These are phyloP conservation scores for Priceomyces haplophilus DNA, from an alignment of 805 yeast genomes.

Conservation along the genomic window DNA sequence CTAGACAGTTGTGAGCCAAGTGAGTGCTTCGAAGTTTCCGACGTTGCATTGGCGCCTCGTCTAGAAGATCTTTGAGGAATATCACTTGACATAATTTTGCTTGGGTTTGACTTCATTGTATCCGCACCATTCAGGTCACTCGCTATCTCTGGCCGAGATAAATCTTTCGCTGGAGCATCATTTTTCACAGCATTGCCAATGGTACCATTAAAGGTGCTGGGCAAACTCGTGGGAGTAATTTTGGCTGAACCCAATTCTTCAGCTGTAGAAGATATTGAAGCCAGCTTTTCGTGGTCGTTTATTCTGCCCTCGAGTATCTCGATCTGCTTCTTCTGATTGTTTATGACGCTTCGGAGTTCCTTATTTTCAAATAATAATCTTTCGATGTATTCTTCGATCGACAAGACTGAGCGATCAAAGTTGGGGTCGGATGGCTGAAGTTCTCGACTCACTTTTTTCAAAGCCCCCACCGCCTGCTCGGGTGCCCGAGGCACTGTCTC, in stretches of 20 bases:
- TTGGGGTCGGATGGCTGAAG: constrained; percentile 33
- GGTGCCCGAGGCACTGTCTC: neutral
- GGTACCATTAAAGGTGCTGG: neutral
- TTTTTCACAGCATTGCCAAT: neutral
- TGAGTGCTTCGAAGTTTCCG: neutral
- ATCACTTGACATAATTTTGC: constrained; percentile 5
- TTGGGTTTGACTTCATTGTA: neutral
- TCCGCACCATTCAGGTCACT: neutral
- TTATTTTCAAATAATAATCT: constrained; percentile 33
- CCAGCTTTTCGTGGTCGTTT: neutral
- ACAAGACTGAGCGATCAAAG: constrained; percentile 29
- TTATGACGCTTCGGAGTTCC: constrained; percentile 21
- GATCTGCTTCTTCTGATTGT: constrained; percentile 10
- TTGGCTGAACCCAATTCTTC: neutral
- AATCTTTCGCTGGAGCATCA: no score
- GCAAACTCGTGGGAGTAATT: neutral
- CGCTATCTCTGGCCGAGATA: no score
- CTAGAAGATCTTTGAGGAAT: constrained; percentile 29
- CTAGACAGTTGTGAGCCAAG: neutral
- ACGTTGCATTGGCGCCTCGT: constrained; percentile 10
- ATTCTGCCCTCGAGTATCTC: constrained; percentile 7
- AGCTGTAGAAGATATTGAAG: neutral
- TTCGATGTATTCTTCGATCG: constrained; percentile 33
- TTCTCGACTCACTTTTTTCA: neutral
- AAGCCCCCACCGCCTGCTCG: neutral